phyloP scores from a whole-genome alignment of 1,284 basidiomycete genomes.

The Leucocoprinus gongylophorus region DNA sequence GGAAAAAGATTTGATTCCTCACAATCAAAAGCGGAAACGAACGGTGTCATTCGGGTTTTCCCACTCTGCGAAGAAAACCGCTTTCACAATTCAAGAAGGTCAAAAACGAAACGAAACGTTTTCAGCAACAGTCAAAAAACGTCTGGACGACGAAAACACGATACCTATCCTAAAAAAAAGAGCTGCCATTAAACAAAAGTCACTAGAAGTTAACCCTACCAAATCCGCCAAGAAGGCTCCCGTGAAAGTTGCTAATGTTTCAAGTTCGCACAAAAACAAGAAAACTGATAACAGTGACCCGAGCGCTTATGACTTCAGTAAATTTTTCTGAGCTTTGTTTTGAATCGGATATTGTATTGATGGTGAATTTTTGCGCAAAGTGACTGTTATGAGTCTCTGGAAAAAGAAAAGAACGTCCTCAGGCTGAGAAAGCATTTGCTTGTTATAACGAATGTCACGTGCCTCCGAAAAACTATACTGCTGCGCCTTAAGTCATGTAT shows the following conservation, averaged over 20 bases:
- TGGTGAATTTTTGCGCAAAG: no score
- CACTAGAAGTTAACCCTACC: conserved; percentile 19
- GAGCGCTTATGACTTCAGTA: conserved; percentile 48
- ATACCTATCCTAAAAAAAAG: conserved; percentile 12
- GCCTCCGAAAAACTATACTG: no score
- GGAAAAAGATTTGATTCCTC: conserved; percentile 28
- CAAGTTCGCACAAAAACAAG: conserved; percentile 21
- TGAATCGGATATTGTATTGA: no score
- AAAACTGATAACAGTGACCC: conserved; percentile 17
- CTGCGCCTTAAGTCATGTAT: no score
- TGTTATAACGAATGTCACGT: no score
- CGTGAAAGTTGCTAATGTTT: conserved; percentile 18
- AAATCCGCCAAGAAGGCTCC: conserved; percentile 17
- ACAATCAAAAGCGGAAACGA: conserved; percentile 49
- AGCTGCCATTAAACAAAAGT: conserved; percentile 15
- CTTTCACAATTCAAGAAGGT: conserved; percentile 20
- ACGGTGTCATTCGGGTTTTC: conserved; percentile 22
- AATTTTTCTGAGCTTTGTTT: conserved; percentile 39
- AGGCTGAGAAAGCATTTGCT: no score
- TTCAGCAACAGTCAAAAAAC: conserved; percentile 12
- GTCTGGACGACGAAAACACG: not conserved
- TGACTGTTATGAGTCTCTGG: no score
- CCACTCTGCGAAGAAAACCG: conserved; percentile 45
- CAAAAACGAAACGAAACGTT: conserved; percentile 11
- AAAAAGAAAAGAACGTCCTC: no score